Evolutionary conservation across 768 basidiomycete genomes (phyloP).

Genomic region (Termitomyces sp.): DNA sequence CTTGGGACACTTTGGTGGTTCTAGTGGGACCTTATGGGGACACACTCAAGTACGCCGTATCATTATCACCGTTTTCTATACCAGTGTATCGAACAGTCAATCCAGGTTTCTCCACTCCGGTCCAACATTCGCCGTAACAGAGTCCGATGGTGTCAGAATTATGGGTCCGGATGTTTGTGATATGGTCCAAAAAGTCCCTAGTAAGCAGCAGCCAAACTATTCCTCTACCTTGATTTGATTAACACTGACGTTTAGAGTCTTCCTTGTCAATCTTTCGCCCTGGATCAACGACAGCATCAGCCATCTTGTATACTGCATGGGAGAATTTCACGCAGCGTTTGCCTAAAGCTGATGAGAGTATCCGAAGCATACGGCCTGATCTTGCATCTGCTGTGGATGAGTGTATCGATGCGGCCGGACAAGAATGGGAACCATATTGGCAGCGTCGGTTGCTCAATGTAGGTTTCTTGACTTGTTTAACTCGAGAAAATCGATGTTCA

Average conservation of each 20-base stretch:
- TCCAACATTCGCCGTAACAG: slow-evolving; percentile 75
- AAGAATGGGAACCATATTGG: slow-evolving; percentile 90
- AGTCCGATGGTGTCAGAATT: slow-evolving; percentile 88
- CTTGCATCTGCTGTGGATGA: slow-evolving; percentile 59
- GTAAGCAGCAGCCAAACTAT: slow-evolving; percentile 39
- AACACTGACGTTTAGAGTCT: slow-evolving; percentile 48
- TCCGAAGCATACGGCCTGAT: slow-evolving; percentile 80
- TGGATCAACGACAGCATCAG: slow-evolving; percentile 88
- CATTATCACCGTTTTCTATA: neutral
- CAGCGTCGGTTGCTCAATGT: slow-evolving; percentile 86
- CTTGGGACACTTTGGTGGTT: slow-evolving; percentile 74
- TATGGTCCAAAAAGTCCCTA: slow-evolving; percentile 90
- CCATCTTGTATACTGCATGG: slow-evolving; percentile 92
- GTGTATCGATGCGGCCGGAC: slow-evolving; percentile 90
- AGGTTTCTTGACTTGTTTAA: slow-evolving; percentile 16
- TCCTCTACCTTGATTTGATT: neutral
- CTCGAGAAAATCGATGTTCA: neutral
- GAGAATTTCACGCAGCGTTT: slow-evolving; percentile 78
- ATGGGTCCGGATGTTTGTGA: slow-evolving; percentile 79
- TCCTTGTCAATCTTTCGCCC: slow-evolving; percentile 85
- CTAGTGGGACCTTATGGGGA: slow-evolving; percentile 94
- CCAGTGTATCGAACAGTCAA: slow-evolving; percentile 9
- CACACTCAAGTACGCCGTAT: slow-evolving; percentile 66
- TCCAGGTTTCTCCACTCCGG: slow-evolving; percentile 79
- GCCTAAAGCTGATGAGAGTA: slow-evolving; percentile 91